Percentiles rank a stretch among this genome's conserved stretches.
phyloP scores from a whole-genome alignment of 371 early-diverging fungal genomes.

The Lichtheimia corymbifera region DNA sequence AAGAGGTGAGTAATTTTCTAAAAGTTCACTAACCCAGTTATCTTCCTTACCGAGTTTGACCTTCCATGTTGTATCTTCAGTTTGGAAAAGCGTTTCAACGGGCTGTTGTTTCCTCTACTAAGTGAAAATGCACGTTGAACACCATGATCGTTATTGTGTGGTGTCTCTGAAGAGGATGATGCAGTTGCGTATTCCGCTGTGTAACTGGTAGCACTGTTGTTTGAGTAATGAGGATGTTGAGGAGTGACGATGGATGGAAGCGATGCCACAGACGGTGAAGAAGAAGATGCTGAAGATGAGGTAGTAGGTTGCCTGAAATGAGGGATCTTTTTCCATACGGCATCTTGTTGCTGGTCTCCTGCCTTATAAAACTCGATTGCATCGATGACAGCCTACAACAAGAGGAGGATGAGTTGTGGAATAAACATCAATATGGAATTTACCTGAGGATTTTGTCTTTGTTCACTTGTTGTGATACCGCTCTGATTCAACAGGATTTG shows the following conservation, averaged over 20 bases:
- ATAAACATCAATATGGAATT: background rate
- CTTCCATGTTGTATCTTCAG: constrained; percentile 12
- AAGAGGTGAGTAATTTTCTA: background rate
- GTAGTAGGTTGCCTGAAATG: constrained; percentile 23
- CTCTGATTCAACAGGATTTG: constrained; percentile 83
- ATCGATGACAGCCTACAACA: constrained; percentile 79
- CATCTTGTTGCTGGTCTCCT: constrained; percentile 54
- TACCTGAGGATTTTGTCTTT: constrained; percentile 91
- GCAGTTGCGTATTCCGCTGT: too few relatives aligned
- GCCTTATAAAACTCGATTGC: constrained; percentile 89
- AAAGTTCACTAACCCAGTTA: too few relatives aligned
- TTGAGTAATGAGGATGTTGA: too few relatives aligned
- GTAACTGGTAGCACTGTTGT: too few relatives aligned
- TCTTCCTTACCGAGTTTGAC: background rate
- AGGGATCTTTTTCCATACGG: constrained; percentile 88
- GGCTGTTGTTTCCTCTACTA: constrained; percentile 14
- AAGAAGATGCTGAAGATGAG: constrained; percentile 11
- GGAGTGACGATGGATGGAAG: too few relatives aligned
- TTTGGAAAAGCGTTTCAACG: constrained; percentile 16
- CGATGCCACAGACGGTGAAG: constrained; percentile 3
- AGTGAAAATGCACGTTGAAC: background rate
- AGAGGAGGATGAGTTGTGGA: background rate
- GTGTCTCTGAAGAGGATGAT: too few relatives aligned
- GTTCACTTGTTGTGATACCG: constrained; percentile 94
- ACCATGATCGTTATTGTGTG: constrained; percentile 1